A percentile compares a stretch with the other conserved stretches of the same genome.
These are phyloP conservation scores for Pseudogymnoascus sp. DNA, from an alignment of 2,329 filamentous ascomycete species.

Conservation along the genomic window DNA sequence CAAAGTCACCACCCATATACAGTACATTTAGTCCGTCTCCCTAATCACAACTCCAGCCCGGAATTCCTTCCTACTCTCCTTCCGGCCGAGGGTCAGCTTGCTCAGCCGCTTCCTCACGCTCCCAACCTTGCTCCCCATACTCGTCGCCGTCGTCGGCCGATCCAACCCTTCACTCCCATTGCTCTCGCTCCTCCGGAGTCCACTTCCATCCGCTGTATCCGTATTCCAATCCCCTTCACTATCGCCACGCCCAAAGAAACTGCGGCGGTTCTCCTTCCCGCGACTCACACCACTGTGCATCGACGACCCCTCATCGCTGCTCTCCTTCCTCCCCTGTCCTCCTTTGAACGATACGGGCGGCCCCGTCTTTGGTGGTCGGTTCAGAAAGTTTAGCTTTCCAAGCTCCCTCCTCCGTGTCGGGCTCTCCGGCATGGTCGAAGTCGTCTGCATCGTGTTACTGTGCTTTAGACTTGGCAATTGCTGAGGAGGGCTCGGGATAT, in stretches of 20 bases:
- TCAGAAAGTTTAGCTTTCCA: not conserved
- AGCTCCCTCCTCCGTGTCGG: not conserved
- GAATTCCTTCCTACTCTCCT: constrained; percentile 29
- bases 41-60: constrained; percentile 23
- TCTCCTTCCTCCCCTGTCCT: constrained; percentile 11
- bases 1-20: constrained; percentile 1
- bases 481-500: constrained; percentile 12
- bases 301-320: constrained; percentile 10
- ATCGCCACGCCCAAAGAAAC: constrained; percentile 17
- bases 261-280: constrained; percentile 18
- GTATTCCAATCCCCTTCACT: constrained; percentile 4
- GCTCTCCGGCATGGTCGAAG: not conserved
- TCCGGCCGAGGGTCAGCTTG: constrained; percentile 28
- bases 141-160: constrained; percentile 17
- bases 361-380: not conserved
- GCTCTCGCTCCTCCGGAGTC: not conserved
- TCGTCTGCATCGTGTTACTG: constrained; percentile 18
- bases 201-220: constrained; percentile 10
- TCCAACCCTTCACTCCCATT: constrained; percentile 5
- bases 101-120: constrained; percentile 28
- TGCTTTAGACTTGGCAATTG: constrained; percentile 22
- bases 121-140: constrained; percentile 24
- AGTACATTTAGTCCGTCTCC: constrained; percentile 15
- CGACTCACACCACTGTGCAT: constrained; percentile 1
- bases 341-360: not conserved